A percentile compares a stretch with the other conserved stretches of the same genome.
phyloP scores from a whole-genome alignment of 495 filamentous ascomycete genomes.

The Neurospora sp. region DNA sequence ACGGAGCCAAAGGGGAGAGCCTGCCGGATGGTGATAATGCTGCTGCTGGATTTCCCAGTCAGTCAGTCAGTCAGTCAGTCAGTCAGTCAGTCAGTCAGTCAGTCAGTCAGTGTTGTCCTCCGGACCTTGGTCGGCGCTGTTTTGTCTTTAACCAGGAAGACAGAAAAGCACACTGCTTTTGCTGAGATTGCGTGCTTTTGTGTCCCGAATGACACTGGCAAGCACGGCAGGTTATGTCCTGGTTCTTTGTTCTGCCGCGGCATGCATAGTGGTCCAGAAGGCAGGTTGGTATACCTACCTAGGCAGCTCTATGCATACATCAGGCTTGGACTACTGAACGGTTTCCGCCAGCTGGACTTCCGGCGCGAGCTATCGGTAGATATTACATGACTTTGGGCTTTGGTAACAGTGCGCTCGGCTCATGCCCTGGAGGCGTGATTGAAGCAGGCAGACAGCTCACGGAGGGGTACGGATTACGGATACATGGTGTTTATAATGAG shows the following conservation, averaged over 20 bases:
- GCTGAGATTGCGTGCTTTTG: neutral
- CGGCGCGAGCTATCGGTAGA: neutral
- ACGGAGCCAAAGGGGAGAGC: constrained; percentile 10
- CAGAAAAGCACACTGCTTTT: neutral
- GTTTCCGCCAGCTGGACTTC: neutral
- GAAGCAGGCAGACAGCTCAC: neutral
- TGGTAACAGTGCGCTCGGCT: neutral
- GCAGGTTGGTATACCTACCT: neutral
- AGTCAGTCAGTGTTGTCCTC: neutral
- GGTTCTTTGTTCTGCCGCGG: neutral
- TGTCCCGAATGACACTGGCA: neutral
- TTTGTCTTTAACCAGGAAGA: neutral
- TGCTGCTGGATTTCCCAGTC: neutral
- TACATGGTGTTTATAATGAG: neutral
- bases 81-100: neutral
- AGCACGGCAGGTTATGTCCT: neutral
- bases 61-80: neutral
- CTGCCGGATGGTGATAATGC: neutral
- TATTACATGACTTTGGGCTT: neutral
- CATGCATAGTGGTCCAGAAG: neutral
- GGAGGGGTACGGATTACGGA: neutral
- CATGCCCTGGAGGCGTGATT: neutral
- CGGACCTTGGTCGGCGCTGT: neutral
- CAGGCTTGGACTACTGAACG: neutral
- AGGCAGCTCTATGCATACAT: neutral